Percentiles rank a stretch among this genome's conserved stretches.
phyloP scores from a whole-genome alignment of 257 asterid species.

The Penstemon eatonii region DNA sequence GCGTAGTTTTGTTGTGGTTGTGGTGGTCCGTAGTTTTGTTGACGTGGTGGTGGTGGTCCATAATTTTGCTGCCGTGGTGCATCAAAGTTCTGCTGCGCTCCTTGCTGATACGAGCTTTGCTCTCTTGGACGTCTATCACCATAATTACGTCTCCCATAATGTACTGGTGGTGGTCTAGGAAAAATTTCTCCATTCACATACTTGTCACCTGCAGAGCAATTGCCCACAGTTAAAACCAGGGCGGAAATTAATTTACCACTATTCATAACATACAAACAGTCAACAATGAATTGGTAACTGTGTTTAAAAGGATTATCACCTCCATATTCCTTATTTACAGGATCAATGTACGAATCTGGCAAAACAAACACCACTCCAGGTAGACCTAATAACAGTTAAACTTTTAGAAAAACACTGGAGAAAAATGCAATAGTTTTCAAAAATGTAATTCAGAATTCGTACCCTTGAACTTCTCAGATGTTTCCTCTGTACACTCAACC shows the following conservation, averaged over 20 bases:
- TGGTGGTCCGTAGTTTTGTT: conserved; percentile 25
- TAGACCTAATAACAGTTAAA: conserved; percentile 44
- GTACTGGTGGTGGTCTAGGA: conserved; percentile 85
- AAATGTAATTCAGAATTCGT: conserved; percentile 23
- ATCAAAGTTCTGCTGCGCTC: conserved; percentile 30
- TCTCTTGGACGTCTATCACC: conserved; percentile 45
- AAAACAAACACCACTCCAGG: conserved; percentile 82
- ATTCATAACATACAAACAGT: conserved; percentile 15
- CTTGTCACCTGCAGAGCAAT: conserved; percentile 73
- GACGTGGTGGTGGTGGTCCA: conserved; percentile 12
- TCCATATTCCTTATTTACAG: conserved; percentile 89
- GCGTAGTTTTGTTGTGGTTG: conserved; percentile 30
- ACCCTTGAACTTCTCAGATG: conserved; percentile 83
- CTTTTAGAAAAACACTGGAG: conserved; percentile 16
- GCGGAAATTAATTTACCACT: neutral
- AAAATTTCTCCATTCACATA: conserved; percentile 80
- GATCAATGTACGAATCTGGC: conserved; percentile 96
- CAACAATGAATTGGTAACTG: neutral
- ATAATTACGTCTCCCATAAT: conserved; percentile 47
- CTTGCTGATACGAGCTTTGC: conserved; percentile 30
- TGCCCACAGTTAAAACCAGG: conserved; percentile 2
- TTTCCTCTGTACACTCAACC: conserved; percentile 79
- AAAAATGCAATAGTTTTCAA: conserved; percentile 14
- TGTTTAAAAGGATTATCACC: conserved; percentile 44
- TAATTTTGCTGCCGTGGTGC: conserved; percentile 33